Evolutionary conservation across 2,329 filamentous ascomycete genomes (phyloP), one percentile per base, ranked within the genome.

Genomic region (Monosporascus sp.): DNA sequence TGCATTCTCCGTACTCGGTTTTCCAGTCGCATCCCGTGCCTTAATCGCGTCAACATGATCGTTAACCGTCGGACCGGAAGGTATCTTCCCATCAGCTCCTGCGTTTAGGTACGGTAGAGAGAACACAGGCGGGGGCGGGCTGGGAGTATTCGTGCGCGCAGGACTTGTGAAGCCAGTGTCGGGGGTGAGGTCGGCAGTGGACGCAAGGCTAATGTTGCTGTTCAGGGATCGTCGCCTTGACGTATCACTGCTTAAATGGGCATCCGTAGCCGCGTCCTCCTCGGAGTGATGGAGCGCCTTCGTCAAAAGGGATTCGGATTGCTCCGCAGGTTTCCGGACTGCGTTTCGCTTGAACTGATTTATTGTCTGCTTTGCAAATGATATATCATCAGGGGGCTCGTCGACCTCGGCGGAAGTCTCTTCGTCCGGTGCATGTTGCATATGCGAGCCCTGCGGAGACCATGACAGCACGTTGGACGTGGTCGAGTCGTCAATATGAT

Each of bases 121-220:
- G 50, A 82, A 75, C 18, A 85, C 78, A 5, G 85, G 84, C 3
- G 87, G 77, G n/a, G 90, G 90, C 18, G 94, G 93, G 66, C 93
- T 97, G 1, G 92, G 90, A 0, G 90, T 93, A 68, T 84, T 90
- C 37, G 90, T 89, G 52, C 90, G 80, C n/a, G 90, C 88, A 43
- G 93, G 91, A 64, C 90, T 97, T 18, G 92, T 96, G 54, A 95
- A 75, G 54, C 90, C 92, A 54, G 89, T 94, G 65, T 97, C 94
- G 71, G 92, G 97, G n/a, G 91, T 97, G 53, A 97, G 78, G 60
- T 97, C 93, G 38, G 89, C 89, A 3, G 90, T 95, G 2, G 92
- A 96, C 46, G 89, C 80, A 55, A 87, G 74, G 72, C 91, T 96
- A 60, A 85, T 76, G 66, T 87, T 93, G 76, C 90, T 95, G 68